phyloP scores from a whole-genome alignment of 192 early-diverging fungal genomes.

The Coemansia sp. region DNA sequence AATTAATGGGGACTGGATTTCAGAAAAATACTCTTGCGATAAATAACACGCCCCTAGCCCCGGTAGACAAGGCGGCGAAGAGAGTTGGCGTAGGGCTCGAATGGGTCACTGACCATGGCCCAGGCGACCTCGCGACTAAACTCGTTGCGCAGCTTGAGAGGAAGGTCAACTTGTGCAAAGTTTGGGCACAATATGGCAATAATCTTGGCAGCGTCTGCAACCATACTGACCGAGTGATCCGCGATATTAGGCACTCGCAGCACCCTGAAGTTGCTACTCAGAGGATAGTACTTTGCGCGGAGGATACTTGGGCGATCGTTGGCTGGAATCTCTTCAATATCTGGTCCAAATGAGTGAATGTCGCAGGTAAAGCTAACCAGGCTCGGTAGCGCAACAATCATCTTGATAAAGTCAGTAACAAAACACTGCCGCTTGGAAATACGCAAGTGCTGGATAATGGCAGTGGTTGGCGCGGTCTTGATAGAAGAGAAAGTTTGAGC shows the following conservation, averaged over 20 bases:
- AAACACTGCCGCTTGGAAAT: not conserved
- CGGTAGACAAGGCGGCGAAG: constrained; percentile 1
- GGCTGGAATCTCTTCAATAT: not conserved
- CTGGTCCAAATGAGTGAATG: not conserved
- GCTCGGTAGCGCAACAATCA: not conserved
- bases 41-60: not conserved
- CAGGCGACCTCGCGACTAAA: not conserved
- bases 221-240: not conserved
- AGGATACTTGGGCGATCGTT: not conserved
- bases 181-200: not conserved
- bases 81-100: not conserved
- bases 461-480: not conserved
- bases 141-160: not conserved
- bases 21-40: not conserved
- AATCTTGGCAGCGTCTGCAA: not conserved
- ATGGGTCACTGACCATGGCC: not conserved
- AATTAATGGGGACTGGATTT: not conserved
- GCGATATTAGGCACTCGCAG: not conserved
- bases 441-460: not conserved
- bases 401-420: not conserved
- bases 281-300: not conserved
- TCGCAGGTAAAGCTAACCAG: not conserved
- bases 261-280: not conserved
- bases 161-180: not conserved
- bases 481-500: not conserved